Conservation (phyloP, 208 protist genomes). For the Trypanosoma brucei region DNA sequence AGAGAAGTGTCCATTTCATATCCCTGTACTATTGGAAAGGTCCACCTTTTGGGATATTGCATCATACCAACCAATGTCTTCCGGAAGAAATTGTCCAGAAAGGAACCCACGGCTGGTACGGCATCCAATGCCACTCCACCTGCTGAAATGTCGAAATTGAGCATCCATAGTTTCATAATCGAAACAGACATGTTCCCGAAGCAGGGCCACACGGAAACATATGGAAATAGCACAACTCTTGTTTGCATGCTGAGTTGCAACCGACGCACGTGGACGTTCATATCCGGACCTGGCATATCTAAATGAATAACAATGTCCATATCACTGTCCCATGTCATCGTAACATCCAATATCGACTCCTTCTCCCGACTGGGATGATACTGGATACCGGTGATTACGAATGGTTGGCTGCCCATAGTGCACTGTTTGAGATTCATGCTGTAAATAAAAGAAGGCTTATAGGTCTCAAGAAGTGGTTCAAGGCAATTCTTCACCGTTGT, state of each 20-base stretch:
- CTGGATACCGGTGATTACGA: conserved; percentile 61
- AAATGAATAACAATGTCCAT: conserved; percentile 60
- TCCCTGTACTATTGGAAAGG: conserved; percentile 52
- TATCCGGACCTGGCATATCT: conserved; percentile 55
- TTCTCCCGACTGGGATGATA: conserved; percentile 44
- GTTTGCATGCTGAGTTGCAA: conserved; percentile 59
- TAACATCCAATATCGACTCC: conserved; percentile 60
- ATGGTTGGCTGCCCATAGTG: conserved; percentile 43
- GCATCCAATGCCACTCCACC: conserved; percentile 55
- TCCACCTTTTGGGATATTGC: conserved; percentile 49
- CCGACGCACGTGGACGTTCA: conserved; percentile 50
- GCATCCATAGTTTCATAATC: conserved; percentile 49
- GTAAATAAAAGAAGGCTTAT: conserved; percentile 54
- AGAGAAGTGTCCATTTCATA: conserved; percentile 35
- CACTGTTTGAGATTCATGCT: conserved; percentile 39
- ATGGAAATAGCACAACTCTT: conserved; percentile 51
- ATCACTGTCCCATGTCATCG: conserved; percentile 56
- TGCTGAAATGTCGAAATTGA: conserved; percentile 60
- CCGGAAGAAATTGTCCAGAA: conserved; percentile 67
- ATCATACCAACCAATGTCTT: conserved; percentile 57
- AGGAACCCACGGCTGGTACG: conserved; percentile 52
- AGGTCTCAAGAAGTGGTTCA: conserved; percentile 41
- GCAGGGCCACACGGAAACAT: conserved; percentile 69
- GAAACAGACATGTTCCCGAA: conserved; percentile 57
- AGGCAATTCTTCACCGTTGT: conserved; percentile 31